Base-by-base conservation (phyloP, 73 alveolate species). In the Symbiodinium pilosum region DNA sequence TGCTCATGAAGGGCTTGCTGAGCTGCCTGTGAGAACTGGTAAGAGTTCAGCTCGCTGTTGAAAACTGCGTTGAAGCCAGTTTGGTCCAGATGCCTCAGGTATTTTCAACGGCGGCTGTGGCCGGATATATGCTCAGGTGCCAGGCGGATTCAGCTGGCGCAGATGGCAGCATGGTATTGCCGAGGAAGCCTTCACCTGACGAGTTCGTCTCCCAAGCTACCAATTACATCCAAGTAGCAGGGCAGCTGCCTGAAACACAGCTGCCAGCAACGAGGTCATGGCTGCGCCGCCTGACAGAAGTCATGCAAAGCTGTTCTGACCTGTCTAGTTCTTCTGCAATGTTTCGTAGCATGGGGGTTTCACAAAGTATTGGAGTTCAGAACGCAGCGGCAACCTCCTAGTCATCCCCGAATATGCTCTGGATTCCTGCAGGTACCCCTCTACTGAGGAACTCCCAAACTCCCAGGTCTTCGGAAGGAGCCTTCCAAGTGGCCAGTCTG, bases 1-100 rank as follows among this genome's bases (percentile, higher is more conserved):
- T 14, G 6, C n/a, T n/a, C n/a, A n/a, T n/a, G n/a, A n/a, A n/a
- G n/a, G n/a, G n/a, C 59, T 47, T 47, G 6, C 59, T 14, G 28
- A n/a, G 2, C 81, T 64, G 81, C 81, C 81, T 91, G 97, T 12
- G 97, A 91, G 97, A 69, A 91, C 77, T 91, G 40, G 40, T 91
- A 91, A 83, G 41, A 43, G 88, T 42, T 42, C 88, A 91, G n/a
- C 97, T 91, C 97, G 77, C 97, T 91, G 97, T 91, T 91, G 97
- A 91, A 91, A 16, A 91, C 87, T 11, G 97, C 97, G 6, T 18
- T 28, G 88, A 91, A 91, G 88, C 88, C 92, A n/a, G 98, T 77
- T 85, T 43, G 92, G 39, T 93, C 98, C 98, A 93, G 26, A 85
- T 93, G 98, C 81, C 81, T 64, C 20, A 64, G 73, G 73, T 54